Base-by-base conservation (phyloP, 2,329 filamentous ascomycete genomes). In the Ophiostoma triangulosporum region DNA sequence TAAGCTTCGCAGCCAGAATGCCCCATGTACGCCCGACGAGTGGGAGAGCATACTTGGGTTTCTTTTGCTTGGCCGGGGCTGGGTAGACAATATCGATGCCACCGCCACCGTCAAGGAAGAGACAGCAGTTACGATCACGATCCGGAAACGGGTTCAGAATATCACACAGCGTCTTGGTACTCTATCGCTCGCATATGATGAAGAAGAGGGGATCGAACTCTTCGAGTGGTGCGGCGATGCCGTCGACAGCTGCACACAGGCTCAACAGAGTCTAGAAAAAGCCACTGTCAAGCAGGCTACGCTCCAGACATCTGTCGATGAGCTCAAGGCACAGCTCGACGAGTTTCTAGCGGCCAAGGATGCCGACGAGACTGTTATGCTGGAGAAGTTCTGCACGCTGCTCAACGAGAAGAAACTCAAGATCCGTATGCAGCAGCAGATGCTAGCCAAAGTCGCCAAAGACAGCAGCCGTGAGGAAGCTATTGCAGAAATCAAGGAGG, bases 361-460 rank as follows among this genome's bases (percentile, higher is more conserved):
- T 48, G 76, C 78, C 17, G 76, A 87, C 57, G 85, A 90, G 65
- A 73, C 74, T 1, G 73, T 75, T 17, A 68, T 90, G 54, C 67
- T 90, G 1, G 76, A 78, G 56, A 88, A 87, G 63, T 88, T 88
- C 60, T 75, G 78, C 53, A 72, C 78, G 53, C 70, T 91, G 2
- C 69, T 90, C 1, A 90, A 90, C 60, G 79, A 84, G 64, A 91
- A 91, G 70, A 90, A 90, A 66, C 70, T 83, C 51, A 89, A 86
- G 67, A 89, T 90, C 50, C 70, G 86, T 43, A 78, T 88, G 60
- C 84, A 88, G 66, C 81, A 85, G 61, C 74, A 77, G 36, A 66
- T 85, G 20, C 66, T 88, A 24, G 65, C 69, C 3, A 45, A 24
- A 20, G 43, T 20, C 6, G 48, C 27, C 20, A 20, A 20, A 5